Base-by-base conservation (phyloP, 108 stramenopile species). In the Chaetoceros tenuissimus region DNA sequence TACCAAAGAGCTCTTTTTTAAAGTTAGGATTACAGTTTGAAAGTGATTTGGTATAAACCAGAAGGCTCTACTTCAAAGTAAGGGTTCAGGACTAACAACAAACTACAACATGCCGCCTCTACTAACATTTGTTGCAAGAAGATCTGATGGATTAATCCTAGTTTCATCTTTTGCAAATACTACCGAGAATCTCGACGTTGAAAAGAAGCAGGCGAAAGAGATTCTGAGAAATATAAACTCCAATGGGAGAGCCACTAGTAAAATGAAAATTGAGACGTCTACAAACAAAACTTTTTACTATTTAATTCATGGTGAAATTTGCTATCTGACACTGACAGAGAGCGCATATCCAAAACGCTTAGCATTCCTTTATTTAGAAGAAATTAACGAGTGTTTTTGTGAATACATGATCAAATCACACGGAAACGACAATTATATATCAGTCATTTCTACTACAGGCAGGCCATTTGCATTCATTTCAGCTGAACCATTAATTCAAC, bases 311-410 rank as follows among this genome's bases (percentile, higher is more conserved):
- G 83, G 81, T 55, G 76, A 68, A 44, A 68, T 88, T 1, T 85
- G 82, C 48, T 94, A 85, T 40, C 66, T 93, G 20, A 73, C 85
- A 0, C 59, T 90, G 69, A 82, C 85, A 5, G 82, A 86, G 70
- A 63, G 62, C 46, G 57, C 75, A 46, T 99, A 97, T 77, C 98
- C 98, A n/a, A 97, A 97, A 74, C 82, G 96, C 46, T 62, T 94
- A 48, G 92, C 94, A 13, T 99, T 98, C 66, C 72, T 96, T 43
- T 99, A 96, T 67, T 73, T 99, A 19, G 94, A 95, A 54, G 96
- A 99, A 74, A 72, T 97, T 13, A 75, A 81, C 45, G 82, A 88
- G 64, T 66, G 74, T 17, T 84, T 97, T 63, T 57, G 90, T 48
- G 73, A 81, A 60, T 85, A 90, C 29, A 58, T 97, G 43, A 69